Evolutionary conservation across 2,329 filamentous ascomycete species (phyloP).

Genomic region (Botryotinia globosa): DNA sequence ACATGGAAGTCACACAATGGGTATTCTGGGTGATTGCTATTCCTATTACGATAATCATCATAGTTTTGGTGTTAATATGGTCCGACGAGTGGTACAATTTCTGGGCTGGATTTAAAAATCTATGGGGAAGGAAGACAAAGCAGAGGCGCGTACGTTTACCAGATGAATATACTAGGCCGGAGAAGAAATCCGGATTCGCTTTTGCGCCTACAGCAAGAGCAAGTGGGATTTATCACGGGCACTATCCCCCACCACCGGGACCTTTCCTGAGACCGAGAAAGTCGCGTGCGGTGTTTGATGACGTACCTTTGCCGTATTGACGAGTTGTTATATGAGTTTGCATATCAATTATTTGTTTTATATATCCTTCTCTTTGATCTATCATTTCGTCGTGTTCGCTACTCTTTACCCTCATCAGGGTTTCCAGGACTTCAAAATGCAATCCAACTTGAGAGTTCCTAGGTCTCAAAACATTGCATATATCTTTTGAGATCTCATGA

Average conservation of each 20-base stretch:
- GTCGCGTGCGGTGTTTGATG: neutral
- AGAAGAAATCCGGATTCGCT: neutral
- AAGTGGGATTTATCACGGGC: neutral
- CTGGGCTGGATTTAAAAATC: neutral
- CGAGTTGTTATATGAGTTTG: neutral
- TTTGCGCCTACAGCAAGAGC: neutral
- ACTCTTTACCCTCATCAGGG: neutral
- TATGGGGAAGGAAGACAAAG: neutral
- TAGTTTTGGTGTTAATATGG: constrained; percentile 31
- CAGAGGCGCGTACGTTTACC: neutral
- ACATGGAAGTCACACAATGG: constrained; percentile 36
- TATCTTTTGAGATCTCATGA: neutral
- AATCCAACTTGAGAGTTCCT: neutral
- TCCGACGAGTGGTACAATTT: constrained; percentile 24
- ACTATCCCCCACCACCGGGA: neutral
- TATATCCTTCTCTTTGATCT: neutral
- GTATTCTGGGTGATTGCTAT: constrained; percentile 38
- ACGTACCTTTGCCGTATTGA: neutral
- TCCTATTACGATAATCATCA: constrained; percentile 34
- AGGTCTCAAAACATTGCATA: neutral
- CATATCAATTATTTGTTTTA: neutral
- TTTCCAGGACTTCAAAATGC: neutral
- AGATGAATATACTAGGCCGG: neutral
- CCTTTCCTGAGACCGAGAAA: neutral
- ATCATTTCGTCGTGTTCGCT: neutral